A percentile compares a stretch with the other conserved stretches of the same genome.
These are phyloP conservation scores for Teunomyces funiuensis DNA, from an alignment of 805 yeast species.

Conservation along the genomic window DNA sequence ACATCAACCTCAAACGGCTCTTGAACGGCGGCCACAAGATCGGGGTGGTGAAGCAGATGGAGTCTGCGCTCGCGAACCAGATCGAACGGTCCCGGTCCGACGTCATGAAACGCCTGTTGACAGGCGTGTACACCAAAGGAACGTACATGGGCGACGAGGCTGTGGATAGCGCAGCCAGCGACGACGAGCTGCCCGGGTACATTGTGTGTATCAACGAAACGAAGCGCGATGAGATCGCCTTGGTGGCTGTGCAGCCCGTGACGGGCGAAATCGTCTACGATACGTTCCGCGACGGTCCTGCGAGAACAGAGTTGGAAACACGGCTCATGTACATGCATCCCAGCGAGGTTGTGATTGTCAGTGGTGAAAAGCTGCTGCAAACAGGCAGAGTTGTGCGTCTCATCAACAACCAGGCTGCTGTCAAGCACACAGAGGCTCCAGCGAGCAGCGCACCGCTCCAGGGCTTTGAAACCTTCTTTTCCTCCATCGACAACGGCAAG, in stretches of 20 bases:
- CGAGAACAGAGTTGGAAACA: slow-evolving; percentile 68
- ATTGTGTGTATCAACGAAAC: slow-evolving; percentile 43
- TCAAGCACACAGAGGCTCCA: neutral
- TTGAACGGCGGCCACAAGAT: slow-evolving; percentile 74
- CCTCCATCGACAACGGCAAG: slow-evolving; percentile 19
- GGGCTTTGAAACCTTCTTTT: slow-evolving; percentile 25
- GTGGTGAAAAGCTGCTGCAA: slow-evolving; percentile 23
- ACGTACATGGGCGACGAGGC: slow-evolving; percentile 71
- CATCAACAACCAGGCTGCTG: neutral
- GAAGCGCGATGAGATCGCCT: slow-evolving; percentile 15
- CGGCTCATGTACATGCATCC: slow-evolving; percentile 75
- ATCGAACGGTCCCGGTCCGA: slow-evolving; percentile 46
- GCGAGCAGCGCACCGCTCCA: slow-evolving; percentile 3
- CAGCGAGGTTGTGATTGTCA: slow-evolving; percentile 59
- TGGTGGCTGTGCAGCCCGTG: slow-evolving; percentile 62
- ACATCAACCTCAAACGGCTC: slow-evolving; percentile 72
- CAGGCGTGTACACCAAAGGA: slow-evolving; percentile 76
- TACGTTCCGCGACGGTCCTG: slow-evolving; percentile 56
- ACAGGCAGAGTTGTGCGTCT: slow-evolving; percentile 17
- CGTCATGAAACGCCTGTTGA: slow-evolving; percentile 66
- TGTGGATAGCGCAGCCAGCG: slow-evolving; percentile 6
- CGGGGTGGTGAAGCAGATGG: slow-evolving; percentile 84
- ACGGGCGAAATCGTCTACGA: slow-evolving; percentile 81
- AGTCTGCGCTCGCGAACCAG: slow-evolving; percentile 72
- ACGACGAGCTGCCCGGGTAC: slow-evolving; percentile 41